Base-by-base conservation (phyloP, 495 filamentous ascomycete genomes). In the Aspergillus biplanus region DNA sequence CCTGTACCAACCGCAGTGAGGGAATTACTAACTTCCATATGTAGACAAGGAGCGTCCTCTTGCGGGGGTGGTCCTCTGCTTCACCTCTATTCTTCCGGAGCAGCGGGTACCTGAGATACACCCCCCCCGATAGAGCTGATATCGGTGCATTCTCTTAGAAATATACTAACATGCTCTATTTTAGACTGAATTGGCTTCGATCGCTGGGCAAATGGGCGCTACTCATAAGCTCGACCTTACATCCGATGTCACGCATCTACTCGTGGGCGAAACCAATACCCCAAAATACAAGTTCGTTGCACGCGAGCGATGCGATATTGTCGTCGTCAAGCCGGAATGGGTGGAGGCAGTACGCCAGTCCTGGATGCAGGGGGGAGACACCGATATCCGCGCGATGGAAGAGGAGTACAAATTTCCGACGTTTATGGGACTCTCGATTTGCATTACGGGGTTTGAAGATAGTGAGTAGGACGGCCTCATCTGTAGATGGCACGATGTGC, bases 211-310 rank as follows among this genome's bases (percentile, higher is more conserved):
- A 67, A 94, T 99, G 85, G 95, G 95, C 62, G 95, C 93, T 34
- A 76, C 82, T 61, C 90, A 94, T 79, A 89, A 89, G 61, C 87
- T 90, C 69, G 92, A 98, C 73, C 87, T 99, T n/a, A 98, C 95
- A 35, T 90, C 90, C 50, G 92, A 97, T 72, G 92, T 96, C 62
- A 99, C 95, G 4, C 95, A 99, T 78, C 85, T 99, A 33, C 86
- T 99, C 65, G 91, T 97, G 65, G 95, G 93, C 68, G 88, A 90
- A 61, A 89, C 89, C 59, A 83, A 92, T 66, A 97, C 93, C 0
- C 85, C 89, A 13, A 99, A 99, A 73, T 99, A 99, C 80, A 89
- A 88, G 69, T 97, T 95, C 76, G 94, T 97, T 69, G 95, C 95
- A 27, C 92, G 87, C 64, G 90, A 93, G 71, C 84, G 95, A 33